Evolutionary conservation across 225 moss, liverwort and hornwort genomes (phyloP), one percentile per base, ranked within the genome.

Genomic region (Sphagnum tenellum): DNA sequence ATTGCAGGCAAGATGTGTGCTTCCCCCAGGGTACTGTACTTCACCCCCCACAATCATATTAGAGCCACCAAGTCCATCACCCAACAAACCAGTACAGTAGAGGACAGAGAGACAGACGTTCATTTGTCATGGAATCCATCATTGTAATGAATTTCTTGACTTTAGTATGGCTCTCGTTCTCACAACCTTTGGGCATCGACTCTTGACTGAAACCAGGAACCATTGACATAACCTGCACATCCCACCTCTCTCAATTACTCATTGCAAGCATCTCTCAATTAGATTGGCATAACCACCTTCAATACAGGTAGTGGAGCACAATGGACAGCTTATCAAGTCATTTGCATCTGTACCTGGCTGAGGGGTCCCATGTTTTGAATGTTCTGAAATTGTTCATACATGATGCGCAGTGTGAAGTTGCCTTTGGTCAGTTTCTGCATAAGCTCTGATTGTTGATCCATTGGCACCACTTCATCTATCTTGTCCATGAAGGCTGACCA

Each of bases 41-140:
- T 29, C 29, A 29, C 29, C 29, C 29, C 29, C 29, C 29, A 29
- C 29, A 29, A 29, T 29, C 29, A 29, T 29, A 29, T 29, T 29
- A 29, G 29, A 29, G 29, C 29, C 1, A 1, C 29, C 29, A 29
- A 29, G 29, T 29, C 29, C 29, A 29, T 29, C 29, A 29, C 29
- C 29, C 0, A 29, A 29, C 0, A 29, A 29, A 29, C 29, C 29
- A 29, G 29, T 29, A 29, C 29, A 29, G 29, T 29, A 29, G 29
- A 29, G 29, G 29, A 29, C 29, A 29, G 29, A 29, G 29, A 4
- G 7, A 3, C 13, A 49, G 70, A 81, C 81, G 78, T 69, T 73
- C 70, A 61, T 80, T 59, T 12, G 79, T 83, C 83, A 83, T 83
- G 5, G 84, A 84, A 61, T 84, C 80, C 77, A 80, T 80, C 77